Evolutionary conservation across 192 early-diverging fungal species (phyloP).

Genomic region (Jimgerdemannia lactiflua): DNA sequence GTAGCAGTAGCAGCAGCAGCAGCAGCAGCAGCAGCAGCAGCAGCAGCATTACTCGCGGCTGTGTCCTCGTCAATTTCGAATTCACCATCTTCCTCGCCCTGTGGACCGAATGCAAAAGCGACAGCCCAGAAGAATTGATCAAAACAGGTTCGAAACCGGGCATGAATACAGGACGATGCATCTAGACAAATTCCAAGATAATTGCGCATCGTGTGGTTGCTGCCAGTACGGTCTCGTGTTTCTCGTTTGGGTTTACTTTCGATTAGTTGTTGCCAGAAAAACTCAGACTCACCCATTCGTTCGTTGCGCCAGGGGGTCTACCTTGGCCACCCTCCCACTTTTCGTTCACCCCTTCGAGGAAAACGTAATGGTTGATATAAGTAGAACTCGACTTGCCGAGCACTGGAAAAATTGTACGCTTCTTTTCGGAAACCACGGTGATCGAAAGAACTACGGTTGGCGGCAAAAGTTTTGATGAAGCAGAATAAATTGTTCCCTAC

Average conservation of each 20-base stretch:
- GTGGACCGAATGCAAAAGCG: background rate
- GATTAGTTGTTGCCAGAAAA: background rate
- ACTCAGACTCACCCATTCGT: background rate
- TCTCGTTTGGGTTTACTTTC: no score
- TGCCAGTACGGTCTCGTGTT: no score
- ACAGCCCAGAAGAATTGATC: no score
- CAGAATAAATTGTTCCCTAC: background rate
- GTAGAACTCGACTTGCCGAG: no score
- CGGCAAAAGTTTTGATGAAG: background rate
- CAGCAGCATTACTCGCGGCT: background rate
- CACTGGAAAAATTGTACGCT: no score
- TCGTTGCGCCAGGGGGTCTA: background rate
- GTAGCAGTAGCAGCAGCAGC: background rate
- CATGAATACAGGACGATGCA: no score
- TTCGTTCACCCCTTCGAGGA: background rate
- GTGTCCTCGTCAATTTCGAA: slow-evolving; percentile 21
- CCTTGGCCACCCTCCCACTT: background rate
- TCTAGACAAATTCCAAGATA: no score
- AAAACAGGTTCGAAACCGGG: no score
- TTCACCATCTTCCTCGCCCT: slow-evolving; percentile 19
- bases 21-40: background rate
- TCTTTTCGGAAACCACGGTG: no score
- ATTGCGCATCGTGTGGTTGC: no score
- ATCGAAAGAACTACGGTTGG: no score
- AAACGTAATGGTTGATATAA: background rate